Percentiles rank a stretch among this genome's conserved stretches.
Evolutionary conservation across 257 asterid genomes (phyloP).

Genomic region (Haberlea rhodopensis): DNA sequence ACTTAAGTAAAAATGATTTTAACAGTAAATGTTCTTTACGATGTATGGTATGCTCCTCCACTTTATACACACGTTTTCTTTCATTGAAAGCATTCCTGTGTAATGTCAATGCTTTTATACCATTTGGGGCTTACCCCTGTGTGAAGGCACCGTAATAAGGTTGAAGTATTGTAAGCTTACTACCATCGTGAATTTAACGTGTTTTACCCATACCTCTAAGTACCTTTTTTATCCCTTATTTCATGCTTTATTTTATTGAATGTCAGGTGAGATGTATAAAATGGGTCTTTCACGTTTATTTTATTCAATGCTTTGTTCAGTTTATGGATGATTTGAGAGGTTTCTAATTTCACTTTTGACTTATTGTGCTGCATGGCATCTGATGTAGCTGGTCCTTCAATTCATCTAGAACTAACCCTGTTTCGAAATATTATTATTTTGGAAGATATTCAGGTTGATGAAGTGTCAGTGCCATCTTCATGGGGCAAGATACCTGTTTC

Average conservation of each 20-base stretch:
- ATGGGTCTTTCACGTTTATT: not conserved
- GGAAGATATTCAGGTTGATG: no score
- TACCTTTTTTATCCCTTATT: not conserved
- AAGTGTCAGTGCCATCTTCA: no score
- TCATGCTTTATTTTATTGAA: not conserved
- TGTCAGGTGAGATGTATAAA: not conserved
- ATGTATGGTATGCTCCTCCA: not conserved
- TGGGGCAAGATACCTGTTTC: no score
- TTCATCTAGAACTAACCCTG: constrained; percentile 22
- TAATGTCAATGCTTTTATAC: not conserved
- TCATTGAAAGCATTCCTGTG: not conserved
- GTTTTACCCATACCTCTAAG: not conserved
- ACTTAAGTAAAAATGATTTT: no score
- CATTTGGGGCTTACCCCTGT: not conserved
- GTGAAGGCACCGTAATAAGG: not conserved
- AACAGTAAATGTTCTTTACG: not conserved
- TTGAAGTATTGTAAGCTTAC: not conserved
- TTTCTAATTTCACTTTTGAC: not conserved
- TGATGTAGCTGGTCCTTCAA: not conserved
- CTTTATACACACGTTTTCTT: not conserved
- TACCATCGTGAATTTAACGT: not conserved
- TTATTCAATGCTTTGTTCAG: not conserved
- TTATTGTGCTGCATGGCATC: not conserved
- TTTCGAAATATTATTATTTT: constrained; percentile 26
- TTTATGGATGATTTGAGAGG: not conserved